Conservation (phyloP, 805 yeast species). For the Jamesozyma rosinii region DNA sequence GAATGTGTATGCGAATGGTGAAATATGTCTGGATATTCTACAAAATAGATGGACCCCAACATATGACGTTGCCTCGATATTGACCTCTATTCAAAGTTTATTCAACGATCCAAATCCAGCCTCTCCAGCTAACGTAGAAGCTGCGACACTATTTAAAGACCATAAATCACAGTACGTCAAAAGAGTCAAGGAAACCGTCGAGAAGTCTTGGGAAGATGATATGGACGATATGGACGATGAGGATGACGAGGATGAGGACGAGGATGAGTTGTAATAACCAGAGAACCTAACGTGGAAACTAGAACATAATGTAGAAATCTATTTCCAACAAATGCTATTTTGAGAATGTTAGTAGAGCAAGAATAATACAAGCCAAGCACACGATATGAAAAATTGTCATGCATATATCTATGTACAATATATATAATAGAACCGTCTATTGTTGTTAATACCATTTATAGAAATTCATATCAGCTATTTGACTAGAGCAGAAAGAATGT, state of each 20-base stretch:
- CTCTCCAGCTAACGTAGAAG: constrained; percentile 96
- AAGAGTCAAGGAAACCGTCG: constrained; percentile 90
- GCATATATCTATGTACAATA: background rate
- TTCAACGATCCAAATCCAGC: constrained; percentile 93
- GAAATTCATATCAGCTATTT: background rate
- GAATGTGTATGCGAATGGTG: constrained; percentile 91
- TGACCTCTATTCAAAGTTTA: constrained; percentile 85
- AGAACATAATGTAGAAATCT: no score
- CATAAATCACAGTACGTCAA: constrained; percentile 87
- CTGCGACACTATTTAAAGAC: constrained; percentile 89
- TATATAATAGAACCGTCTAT: background rate
- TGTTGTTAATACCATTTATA: background rate
- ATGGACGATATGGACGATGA: constrained; percentile 36
- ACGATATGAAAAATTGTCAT: background rate
- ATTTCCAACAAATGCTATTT: no score
- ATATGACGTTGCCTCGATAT: constrained; percentile 89
- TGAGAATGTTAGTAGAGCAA: no score
- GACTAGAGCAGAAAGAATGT: no score
- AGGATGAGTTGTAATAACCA: no score
- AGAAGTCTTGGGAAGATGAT: constrained; percentile 85
- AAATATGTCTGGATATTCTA: constrained; percentile 86
- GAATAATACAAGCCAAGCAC: no score
- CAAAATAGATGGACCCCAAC: constrained; percentile 99
- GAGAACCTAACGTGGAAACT: no score
- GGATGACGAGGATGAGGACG: constrained; percentile 29